Evolutionary conservation across 2,329 filamentous ascomycete species (phyloP), one percentile per base, ranked within the genome.

Genomic region (Chrysoporthe cubensis): DNA sequence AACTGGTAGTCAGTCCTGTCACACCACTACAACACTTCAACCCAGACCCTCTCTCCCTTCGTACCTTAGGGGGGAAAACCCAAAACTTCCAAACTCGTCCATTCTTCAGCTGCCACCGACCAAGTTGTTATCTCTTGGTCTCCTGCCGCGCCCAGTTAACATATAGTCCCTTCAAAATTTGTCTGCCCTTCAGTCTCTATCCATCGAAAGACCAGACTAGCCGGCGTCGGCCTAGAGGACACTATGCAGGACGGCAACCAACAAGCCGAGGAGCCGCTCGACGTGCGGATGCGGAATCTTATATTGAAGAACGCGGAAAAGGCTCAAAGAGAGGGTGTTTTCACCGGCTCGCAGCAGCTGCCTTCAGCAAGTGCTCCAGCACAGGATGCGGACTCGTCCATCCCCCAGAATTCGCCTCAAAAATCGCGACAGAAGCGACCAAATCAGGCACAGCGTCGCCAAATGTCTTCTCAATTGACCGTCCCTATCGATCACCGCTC

Each of bases 361-460:
- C 62, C 68, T 43, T 40, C 44, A 37, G 52, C 52, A 18, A 37
- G 52, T 21, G 44, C 43, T 13, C 18, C 54, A 8, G 26, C 60
- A 8, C 52, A 67, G 37, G 48, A 65, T 46, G 13, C 65, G 65
- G 64, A 32, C 44, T 58, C 42, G 26, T 26, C 13, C 18, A 26
- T 26, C 54, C 34, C 9, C 37, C 50, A 58, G 8, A 43, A 62
- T 14, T 1, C 52, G n/a, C 64, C 71, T 4, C 74, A 72, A 71
- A 81, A 77, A 64, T 66, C 74, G n/a, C 69, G 72, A 62, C 79
- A 80, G 72, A 88, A 83, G 72, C 85, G 87, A 32, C 84, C 80
- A 2, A 90, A 90, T 69, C 88, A 90, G 73, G 87, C 88, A 1
- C 86, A 90, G 72, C 82, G 88, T 61, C 84, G 88, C 32, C 86